Conservation (phyloP, 75 land plant genomes). For the Cunninghamia lanceolata region DNA sequence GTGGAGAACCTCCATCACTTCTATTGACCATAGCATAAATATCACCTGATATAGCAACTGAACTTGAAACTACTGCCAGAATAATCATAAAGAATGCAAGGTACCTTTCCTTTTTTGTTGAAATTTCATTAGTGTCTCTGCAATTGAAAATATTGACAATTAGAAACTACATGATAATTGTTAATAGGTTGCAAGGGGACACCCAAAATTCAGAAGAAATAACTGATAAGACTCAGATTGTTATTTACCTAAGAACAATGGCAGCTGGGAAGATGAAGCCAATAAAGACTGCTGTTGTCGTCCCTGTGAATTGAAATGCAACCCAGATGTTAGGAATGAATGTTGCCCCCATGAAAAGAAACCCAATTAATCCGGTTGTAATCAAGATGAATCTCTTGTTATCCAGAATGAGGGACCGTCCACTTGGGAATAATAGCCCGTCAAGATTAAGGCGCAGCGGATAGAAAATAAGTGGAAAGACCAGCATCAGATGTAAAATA, state of each 20-base stretch:
- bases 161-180: neutral
- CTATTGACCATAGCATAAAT: slow-evolving; percentile 27
- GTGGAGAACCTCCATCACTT: neutral
- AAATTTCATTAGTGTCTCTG: slow-evolving; percentile 71
- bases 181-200: neutral
- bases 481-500: slow-evolving; percentile 87
- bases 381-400: slow-evolving; percentile 50
- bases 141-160: neutral
- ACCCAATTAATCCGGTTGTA: slow-evolving; percentile 39
- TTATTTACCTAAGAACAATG: slow-evolving; percentile 61
- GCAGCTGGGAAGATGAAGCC: slow-evolving; percentile 92
- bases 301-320: slow-evolving; percentile 93
- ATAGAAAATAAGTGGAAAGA: slow-evolving; percentile 84
- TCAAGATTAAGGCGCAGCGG: slow-evolving; percentile 84
- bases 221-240: neutral
- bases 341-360: slow-evolving; percentile 68
- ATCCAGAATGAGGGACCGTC: slow-evolving; percentile 43
- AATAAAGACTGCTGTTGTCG: slow-evolving; percentile 81
- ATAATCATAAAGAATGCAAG: slow-evolving; percentile 74
- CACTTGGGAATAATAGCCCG: slow-evolving; percentile 63
- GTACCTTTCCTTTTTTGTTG: slow-evolving; percentile 62
- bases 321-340: slow-evolving; percentile 95
- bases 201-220: neutral
- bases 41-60: slow-evolving; percentile 60
- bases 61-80: slow-evolving; percentile 70